A percentile compares a stretch with the other conserved stretches of the same genome.
phyloP scores from a whole-genome alignment of 2,329 filamentous ascomycete species.

The Alternaria angustiovoidea region DNA sequence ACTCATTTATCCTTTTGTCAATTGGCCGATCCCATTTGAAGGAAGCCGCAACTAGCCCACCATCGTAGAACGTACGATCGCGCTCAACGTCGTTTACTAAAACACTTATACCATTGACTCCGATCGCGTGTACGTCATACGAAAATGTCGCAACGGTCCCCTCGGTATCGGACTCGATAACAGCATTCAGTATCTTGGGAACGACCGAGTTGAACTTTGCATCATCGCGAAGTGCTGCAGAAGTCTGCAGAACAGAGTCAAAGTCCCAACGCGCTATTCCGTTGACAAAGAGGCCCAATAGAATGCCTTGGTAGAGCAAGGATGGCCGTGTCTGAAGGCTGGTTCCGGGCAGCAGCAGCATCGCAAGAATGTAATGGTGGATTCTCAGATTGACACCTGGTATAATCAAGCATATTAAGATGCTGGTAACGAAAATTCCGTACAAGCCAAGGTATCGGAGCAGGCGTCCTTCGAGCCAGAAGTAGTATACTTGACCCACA shows the following conservation, averaged over 20 bases:
- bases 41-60: slow-evolving; percentile 14
- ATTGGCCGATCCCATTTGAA: slow-evolving; percentile 54
- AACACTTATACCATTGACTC: slow-evolving; percentile 77
- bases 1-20: slow-evolving; percentile 36
- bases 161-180: slow-evolving; percentile 31
- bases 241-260: slow-evolving; percentile 78
- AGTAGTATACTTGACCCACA: slow-evolving; percentile 80
- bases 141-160: slow-evolving; percentile 68
- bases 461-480: slow-evolving; percentile 84
- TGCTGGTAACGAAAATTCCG: slow-evolving; percentile 67
- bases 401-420: slow-evolving; percentile 74
- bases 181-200: slow-evolving; percentile 51
- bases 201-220: slow-evolving; percentile 65
- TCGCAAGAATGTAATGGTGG: slow-evolving; percentile 69
- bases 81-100: slow-evolving; percentile 87
- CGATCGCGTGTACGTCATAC: slow-evolving; percentile 55
- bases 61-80: slow-evolving; percentile 37
- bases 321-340: slow-evolving; percentile 47
- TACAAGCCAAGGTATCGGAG: slow-evolving; percentile 81
- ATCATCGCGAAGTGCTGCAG: slow-evolving; percentile 69
- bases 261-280: slow-evolving; percentile 50
- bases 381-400: slow-evolving; percentile 84
- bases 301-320: slow-evolving; percentile 46
- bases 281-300: slow-evolving; percentile 49
- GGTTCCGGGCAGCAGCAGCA: slow-evolving; percentile 47